Evolutionary conservation across 2,329 filamentous ascomycete genomes (phyloP), one percentile per base, ranked within the genome.

Genomic region (Stenocarpella maydis): DNA sequence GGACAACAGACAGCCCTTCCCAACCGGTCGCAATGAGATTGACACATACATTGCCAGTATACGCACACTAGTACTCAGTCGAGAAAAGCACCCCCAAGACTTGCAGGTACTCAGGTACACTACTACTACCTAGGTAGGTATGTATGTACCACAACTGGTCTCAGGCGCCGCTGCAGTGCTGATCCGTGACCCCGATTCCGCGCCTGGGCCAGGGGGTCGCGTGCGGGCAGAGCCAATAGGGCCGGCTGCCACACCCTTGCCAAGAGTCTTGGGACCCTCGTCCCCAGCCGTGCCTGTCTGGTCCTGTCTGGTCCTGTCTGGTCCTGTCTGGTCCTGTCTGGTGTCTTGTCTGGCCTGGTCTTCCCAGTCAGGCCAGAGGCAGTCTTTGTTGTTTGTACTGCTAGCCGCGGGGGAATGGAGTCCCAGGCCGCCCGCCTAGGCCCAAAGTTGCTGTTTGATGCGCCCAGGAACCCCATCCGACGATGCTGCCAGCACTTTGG

Each of bases 381-480:
- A n/a, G n/a, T n/a, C n/a, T n/a, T n/a, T n/a, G n/a, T n/a, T n/a
- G n/a, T n/a, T n/a, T n/a, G n/a, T n/a, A n/a, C n/a, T n/a, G n/a
- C n/a, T n/a, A n/a, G n/a, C n/a, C n/a, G 26, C 26, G 8, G 31
- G n/a, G 58, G 41, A 61, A 41, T 47, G 58, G 41, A 61, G 58
- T 47, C 58, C 47, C 58, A 47, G 58, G 47, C 58, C 58, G 41
- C 41, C 53, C 58, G 58, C 58, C 58, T 61, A 61, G 55, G 58
- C 58, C 58, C 58, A 47, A 41, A 61, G 41, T 34, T 61, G 58
- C 34, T 61, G 58, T 61, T 47, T 61, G 58, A 61, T 61, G 58
- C 58, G 58, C 58, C 58, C 58, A 63, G 58, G 58, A 63, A 63
- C 49, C 58, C 58, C 58, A 49, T 63, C 43, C 58, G 43, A 63